Evolutionary conservation across 2,329 filamentous ascomycete genomes (phyloP), one percentile per base, ranked within the genome.

Genomic region (Alternaria brassicicola): DNA sequence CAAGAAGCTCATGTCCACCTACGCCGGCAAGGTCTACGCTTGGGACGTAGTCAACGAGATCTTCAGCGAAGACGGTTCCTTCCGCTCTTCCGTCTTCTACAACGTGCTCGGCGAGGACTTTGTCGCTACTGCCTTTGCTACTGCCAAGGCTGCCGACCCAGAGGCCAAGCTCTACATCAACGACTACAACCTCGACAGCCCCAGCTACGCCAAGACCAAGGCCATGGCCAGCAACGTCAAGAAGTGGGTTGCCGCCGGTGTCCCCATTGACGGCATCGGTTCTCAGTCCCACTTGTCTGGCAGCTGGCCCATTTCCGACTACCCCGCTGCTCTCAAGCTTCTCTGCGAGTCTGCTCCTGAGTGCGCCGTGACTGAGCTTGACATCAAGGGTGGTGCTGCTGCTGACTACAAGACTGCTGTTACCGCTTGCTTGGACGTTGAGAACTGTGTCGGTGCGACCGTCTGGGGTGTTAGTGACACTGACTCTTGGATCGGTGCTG

Each of bases 131-230:
- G 89, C 89, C 33, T 92, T 92, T 78, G 81, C 85, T 51, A 85
- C 89, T 10, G 89, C 90, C 19, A 84, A 85, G 50, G 81, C 81
- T 8, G 88, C 87, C 13, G 89, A 92, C 73, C 88, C 89, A 2
- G 68, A 77, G 55, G 88, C 87, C 3, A 89, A 88, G 77, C 81
- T 92, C 36, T 93, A 90, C 80, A 90, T 92, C 78, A 93, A 92
- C 77, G 89, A 92, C 70, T 83, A 81, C 73, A 83, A 82, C 79
- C 83, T 90, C 51, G 88, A 90, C 77, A 80, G 76, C 41, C 82
- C 87, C 17, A 82, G 67, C 64, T 83, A 84, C 67, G 79, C 83
- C 62, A 92, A 92, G 80, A 81, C 81, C 4, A 78, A 75, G 15
- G 81, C 77, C 45, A 85, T 89, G 80, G 80, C 84, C 4, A 73